Evolutionary conservation across 805 yeast genomes (phyloP), one percentile per base, ranked within the genome.

Genomic region (Sporopachydermia lactativora): DNA sequence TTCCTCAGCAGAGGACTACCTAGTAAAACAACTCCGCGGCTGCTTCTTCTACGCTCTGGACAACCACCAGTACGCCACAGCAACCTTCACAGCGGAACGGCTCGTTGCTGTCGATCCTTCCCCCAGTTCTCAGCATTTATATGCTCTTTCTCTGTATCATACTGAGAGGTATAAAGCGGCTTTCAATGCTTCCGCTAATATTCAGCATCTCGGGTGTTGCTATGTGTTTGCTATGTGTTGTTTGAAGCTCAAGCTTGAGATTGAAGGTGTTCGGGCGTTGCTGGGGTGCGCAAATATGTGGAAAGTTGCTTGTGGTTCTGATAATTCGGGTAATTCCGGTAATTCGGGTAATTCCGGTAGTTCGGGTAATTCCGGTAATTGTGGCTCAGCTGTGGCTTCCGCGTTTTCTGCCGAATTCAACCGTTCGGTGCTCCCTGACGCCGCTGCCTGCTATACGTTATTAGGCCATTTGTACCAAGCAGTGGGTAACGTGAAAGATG

Each of bases 11-110:
- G 34, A 53, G 43, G 51, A 47, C n/a, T 54, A 51, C 41, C 42
- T 53, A 17, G 47, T 53, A 15, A 59, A 64, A 41, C 61, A 73
- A 44, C 67, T 77, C 37, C 64, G 81, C 42, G 68, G 79, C 6
- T 60, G 70, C 2, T 66, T 81, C n/a, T 61, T 82, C 55, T 81
- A 83, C 51, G 71, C 80, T 8, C 57, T 85, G 34, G 94, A 84
- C 49, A 71, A 73, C 44, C 85, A 77, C 52, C 68, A 81, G 45
- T 61, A 71, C 37, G 60, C 65, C 11, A 81, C 88, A 18, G 96
- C 97, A 1, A 86, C 79, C 52, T 84, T 92, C 59, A 77, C 89
- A 3, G 75, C 86, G 14, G 97, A 92, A 55, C 66, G 94, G 47
- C 63, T 85, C 16, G 59, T 81, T 24, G 84, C 95, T 2, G 70